A percentile compares a stretch with the other conserved stretches of the same genome.
Evolutionary conservation across 495 filamentous ascomycete species (phyloP).

Genomic region (Neurospora sp.): DNA sequence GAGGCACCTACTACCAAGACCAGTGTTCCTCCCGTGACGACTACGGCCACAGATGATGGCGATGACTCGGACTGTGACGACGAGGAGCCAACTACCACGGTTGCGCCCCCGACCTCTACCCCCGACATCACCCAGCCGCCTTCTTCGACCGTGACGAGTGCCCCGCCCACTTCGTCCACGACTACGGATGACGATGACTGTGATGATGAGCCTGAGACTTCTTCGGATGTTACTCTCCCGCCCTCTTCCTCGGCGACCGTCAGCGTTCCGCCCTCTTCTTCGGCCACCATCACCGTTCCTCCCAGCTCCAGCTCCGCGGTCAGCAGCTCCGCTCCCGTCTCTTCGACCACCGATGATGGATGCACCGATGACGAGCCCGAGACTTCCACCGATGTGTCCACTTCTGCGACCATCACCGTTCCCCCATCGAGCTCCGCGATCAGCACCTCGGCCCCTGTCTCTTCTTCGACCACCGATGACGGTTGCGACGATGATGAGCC

Average conservation of each 20-base stretch:
- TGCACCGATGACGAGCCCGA: neutral
- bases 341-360: neutral
- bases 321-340: neutral
- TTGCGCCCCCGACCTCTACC: neutral
- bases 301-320: neutral
- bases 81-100: neutral
- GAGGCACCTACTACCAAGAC: constrained; percentile 2
- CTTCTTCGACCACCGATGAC: neutral
- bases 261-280: neutral
- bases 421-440: neutral
- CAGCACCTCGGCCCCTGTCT: neutral
- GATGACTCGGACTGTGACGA: neutral
- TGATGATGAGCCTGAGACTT: neutral
- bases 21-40: neutral
- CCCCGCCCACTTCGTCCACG: constrained; percentile 8
- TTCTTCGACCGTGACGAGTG: neutral
- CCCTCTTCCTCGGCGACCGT: neutral
- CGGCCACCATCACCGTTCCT: neutral
- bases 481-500: neutral
- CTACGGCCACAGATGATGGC: neutral
- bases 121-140: neutral
- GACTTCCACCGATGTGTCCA: neutral
- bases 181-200: constrained; percentile 10
- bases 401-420: neutral
- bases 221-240: neutral